Evolutionary conservation across 2,329 filamentous ascomycete species (phyloP), one percentile per base, ranked within the genome.

Genomic region (Epichloe gansuensis): DNA sequence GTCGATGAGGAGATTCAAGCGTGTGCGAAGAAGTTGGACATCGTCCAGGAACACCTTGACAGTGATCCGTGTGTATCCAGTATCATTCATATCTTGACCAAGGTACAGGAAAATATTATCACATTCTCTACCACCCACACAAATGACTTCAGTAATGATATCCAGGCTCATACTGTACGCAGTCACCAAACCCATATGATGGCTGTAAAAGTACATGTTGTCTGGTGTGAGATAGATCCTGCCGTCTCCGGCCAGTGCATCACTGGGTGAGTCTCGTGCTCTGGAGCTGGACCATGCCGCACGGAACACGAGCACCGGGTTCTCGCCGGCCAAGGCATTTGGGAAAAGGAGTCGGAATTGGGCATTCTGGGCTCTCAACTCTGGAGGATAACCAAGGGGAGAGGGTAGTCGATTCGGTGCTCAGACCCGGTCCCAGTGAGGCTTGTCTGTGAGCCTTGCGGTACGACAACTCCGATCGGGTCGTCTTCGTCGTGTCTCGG

Each of bases 291-390:
- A 73, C 89, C 93, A 98, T 0, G 89, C 88, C 15, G 91, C 91
- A 46, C 91, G 82, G 71, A 97, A 97, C 2, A 98, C 93, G 48
- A 97, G 75, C 3, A 96, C 84, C 7, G 95, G 75, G 65, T 89
- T 89, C 62, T 97, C 90, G 17, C 86, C 80, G 34, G 80, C 73
- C 3, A 83, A 79, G 0, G 89, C 86, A 55, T 83, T 80, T 0
- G 91, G 91, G 68, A 98, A 98, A 0, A 98, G 74, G 52, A 96
- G 82, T 7, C 90, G 80, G 65, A 98, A 98, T 64, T 97, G 93
- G 2, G 90, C 86, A 63, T 96, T 89, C 65, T 98, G 94, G 3
- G 86, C 84, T 61, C 79, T 85, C 13, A 96, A 73, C 57, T 91
- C 87, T 1, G 83, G 69, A 0, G 93, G 93, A 65, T 98, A 98